These are phyloP conservation scores for Quercus berberidifolia DNA, from an alignment of 306 rosid genomes.

Conservation along the genomic window DNA sequence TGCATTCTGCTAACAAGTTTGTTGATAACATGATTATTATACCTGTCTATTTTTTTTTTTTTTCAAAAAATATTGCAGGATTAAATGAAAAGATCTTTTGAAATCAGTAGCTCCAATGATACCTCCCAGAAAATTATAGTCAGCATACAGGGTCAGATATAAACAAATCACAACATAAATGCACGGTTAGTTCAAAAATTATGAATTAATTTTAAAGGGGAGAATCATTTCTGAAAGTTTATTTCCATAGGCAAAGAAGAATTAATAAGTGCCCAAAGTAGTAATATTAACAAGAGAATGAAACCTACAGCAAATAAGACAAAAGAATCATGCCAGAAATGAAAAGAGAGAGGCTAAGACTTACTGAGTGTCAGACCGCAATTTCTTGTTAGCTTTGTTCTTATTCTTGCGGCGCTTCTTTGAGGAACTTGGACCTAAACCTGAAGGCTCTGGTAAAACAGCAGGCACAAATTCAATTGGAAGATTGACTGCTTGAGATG, in stretches of 20 bases:
- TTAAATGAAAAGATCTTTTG: neutral
- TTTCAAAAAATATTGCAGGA: neutral
- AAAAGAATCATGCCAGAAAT: neutral
- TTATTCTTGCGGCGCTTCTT: conserved; percentile 44
- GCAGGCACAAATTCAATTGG: conserved; percentile 34
- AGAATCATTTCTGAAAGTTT: too few relatives aligned
- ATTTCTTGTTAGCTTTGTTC: conserved; percentile 39
- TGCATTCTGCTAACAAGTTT: neutral
- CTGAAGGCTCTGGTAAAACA: conserved; percentile 4
- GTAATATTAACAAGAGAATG: neutral
- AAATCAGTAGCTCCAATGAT: neutral
- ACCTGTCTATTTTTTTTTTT: neutral
- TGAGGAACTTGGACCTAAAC: conserved; percentile 10
- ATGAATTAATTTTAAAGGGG: too few relatives aligned
- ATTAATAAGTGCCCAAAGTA: neutral
- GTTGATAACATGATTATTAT: neutral
- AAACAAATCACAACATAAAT: neutral
- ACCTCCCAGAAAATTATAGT: neutral
- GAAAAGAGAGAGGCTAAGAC: conserved; percentile 13
- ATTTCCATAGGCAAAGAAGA: neutral
- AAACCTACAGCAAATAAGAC: neutral
- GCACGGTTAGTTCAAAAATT: too few relatives aligned
- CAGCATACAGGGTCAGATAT: neutral
- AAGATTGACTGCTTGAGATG: neutral
- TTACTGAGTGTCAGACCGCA: conserved; percentile 32